Conservation (phyloP, 1,139 yeast genomes). For the Yamadazyma dushanensis region DNA sequence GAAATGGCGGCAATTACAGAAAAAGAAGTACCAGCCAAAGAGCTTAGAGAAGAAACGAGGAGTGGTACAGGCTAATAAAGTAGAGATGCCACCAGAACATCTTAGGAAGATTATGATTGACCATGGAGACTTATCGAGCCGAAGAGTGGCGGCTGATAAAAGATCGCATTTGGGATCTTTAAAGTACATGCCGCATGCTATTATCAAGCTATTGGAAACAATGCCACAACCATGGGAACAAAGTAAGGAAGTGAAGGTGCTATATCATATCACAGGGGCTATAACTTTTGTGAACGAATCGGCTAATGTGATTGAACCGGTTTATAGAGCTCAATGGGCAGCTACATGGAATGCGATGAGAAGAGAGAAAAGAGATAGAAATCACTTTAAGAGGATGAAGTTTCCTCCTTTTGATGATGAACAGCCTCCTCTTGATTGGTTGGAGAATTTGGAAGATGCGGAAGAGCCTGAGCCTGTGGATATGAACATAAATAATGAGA, state of each 20-base stretch:
- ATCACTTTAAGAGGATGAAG: slow-evolving; percentile 86
- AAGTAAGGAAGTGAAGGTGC: slow-evolving; percentile 77
- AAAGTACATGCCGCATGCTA: slow-evolving; percentile 95
- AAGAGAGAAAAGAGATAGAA: slow-evolving; percentile 86
- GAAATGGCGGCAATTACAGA: slow-evolving; percentile 70
- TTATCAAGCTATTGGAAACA: slow-evolving; percentile 82
- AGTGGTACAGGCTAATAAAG: slow-evolving; percentile 59
- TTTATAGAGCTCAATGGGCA: slow-evolving; percentile 95
- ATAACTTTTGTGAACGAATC: slow-evolving; percentile 91
- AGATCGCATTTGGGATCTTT: slow-evolving; percentile 87
- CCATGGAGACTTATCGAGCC: slow-evolving; percentile 84
- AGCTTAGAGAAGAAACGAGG: slow-evolving; percentile 32
- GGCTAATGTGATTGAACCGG: slow-evolving; percentile 91
- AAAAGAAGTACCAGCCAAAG: slow-evolving; percentile 42
- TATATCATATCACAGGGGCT: slow-evolving; percentile 92
- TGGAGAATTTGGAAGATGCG: slow-evolving; percentile 71
- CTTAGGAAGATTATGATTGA: slow-evolving; percentile 79
- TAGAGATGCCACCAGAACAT: slow-evolving; percentile 95
- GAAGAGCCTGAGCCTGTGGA: slow-evolving; percentile 73
- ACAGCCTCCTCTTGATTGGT: slow-evolving; percentile 86
- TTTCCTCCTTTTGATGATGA: slow-evolving; percentile 98
- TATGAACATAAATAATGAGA: slow-evolving; percentile 61
- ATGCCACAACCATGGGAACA: slow-evolving; percentile 99
- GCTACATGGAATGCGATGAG: slow-evolving; percentile 92
- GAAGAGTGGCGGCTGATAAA: slow-evolving; percentile 82